Evolutionary conservation across 768 basidiomycete genomes (phyloP).

Genomic region (Pleurotus tuber-regium): DNA sequence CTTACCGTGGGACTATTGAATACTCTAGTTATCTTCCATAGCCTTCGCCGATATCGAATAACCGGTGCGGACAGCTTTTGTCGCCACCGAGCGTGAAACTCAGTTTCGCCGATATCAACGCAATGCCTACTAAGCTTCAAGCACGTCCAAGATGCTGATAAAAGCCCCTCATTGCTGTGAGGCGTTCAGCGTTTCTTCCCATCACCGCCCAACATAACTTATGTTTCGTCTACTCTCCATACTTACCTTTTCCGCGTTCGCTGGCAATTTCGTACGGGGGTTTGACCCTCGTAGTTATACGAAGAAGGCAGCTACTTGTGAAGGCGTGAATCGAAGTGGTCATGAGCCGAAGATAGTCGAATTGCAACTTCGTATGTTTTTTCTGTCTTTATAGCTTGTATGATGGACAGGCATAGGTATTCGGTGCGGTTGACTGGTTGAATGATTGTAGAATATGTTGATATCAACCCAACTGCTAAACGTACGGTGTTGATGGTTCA

Average conservation of each 20-base stretch:
- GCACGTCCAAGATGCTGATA: too few relatives aligned
- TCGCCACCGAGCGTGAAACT: too few relatives aligned
- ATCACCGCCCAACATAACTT: neutral
- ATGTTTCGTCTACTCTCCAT: neutral
- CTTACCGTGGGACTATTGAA: too few relatives aligned
- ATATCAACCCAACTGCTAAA: conserved; percentile 54
- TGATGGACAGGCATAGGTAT: too few relatives aligned
- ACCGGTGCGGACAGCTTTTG: too few relatives aligned
- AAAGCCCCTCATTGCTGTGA: too few relatives aligned
- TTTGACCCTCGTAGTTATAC: conserved; percentile 39
- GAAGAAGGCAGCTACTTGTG: conserved; percentile 35
- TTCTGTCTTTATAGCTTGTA: neutral
- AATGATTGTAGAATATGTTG: conserved; percentile 57
- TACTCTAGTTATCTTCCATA: too few relatives aligned
- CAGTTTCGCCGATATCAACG: too few relatives aligned
- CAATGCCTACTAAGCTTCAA: too few relatives aligned
- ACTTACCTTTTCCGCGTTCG: neutral
- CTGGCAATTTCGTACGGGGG: neutral
- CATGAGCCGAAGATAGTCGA: conserved; percentile 29
- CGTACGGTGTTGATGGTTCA: conserved; percentile 66
- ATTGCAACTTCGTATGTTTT: conserved; percentile 44
- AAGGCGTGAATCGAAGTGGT: conserved; percentile 35
- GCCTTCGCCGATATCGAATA: too few relatives aligned
- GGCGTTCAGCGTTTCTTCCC: too few relatives aligned
- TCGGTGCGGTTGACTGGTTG: too few relatives aligned